These are phyloP conservation scores for Rhypophila decipiens DNA, from an alignment of 495 filamentous ascomycete genomes.

Conservation along the genomic window DNA sequence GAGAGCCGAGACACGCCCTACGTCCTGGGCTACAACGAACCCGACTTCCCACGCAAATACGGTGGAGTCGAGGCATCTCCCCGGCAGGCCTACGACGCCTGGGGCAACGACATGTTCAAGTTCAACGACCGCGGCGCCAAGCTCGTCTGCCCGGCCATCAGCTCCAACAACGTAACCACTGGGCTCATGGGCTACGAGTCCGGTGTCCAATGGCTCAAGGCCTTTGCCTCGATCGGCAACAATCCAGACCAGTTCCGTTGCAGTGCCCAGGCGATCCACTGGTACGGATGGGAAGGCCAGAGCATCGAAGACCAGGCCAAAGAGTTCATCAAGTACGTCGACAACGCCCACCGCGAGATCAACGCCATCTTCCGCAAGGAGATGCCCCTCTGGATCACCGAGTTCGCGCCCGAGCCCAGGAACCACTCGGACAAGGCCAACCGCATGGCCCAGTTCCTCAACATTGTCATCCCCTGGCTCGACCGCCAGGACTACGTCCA, in stretches of 20 bases:
- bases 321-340: slow-evolving; percentile 5
- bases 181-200: slow-evolving; percentile 1
- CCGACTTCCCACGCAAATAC: background rate
- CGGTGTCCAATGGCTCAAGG: slow-evolving; percentile 4
- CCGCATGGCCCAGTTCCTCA: slow-evolving; percentile 6
- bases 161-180: background rate
- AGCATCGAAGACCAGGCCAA: background rate
- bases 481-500: slow-evolving; percentile 2
- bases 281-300: slow-evolving; percentile 2
- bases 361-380: slow-evolving; percentile 6
- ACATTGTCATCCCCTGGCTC: slow-evolving; percentile 6
- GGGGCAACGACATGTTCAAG: slow-evolving; percentile 10
- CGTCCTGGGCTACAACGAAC: slow-evolving; percentile 13
- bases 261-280: slow-evolving; percentile 10
- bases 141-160: slow-evolving; percentile 11
- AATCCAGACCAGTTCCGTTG: slow-evolving; percentile 2
- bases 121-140: slow-evolving; percentile 6
- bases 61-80: slow-evolving; percentile 3
- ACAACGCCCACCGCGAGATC: slow-evolving; percentile 1
- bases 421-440: background rate
- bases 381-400: slow-evolving; percentile 12
- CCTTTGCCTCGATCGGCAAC: slow-evolving; percentile 4
- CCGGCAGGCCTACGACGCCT: slow-evolving; percentile 2
- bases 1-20: slow-evolving; percentile 6
- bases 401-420: slow-evolving; percentile 3